Base-by-base conservation (phyloP, 306 rosid genomes). In the Fragaria iinumae region DNA sequence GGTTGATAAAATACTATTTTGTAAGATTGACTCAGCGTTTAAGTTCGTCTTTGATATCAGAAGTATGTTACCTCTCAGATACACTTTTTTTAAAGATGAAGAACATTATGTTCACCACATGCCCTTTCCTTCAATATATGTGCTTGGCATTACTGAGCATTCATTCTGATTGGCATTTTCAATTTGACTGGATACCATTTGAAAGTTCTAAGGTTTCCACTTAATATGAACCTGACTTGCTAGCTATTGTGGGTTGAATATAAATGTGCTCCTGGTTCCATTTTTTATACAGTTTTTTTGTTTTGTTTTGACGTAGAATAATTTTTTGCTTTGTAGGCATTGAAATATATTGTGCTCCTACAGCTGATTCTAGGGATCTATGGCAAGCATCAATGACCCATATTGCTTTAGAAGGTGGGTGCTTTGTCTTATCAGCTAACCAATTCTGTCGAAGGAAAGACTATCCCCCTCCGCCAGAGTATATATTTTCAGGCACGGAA, bases 261-360 rank as follows among this genome's bases (percentile, higher is more conserved):
- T 21, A 38, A 73, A 21, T 11, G 18, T 18, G 20, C 18, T 57
- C 20, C 43, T 16, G n/a, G 57, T 39, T 16, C 18, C 11, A 1
- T 18, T 13, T 55, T 34, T 56, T 21, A 16, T 41, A 5, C 25
- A 49, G 9, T 23, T 73, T 25, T 75, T 50, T 23, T 71, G 6
- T 12, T 39, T 34, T 43, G 18, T 52, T 41, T 78, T 79, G 77
- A 75, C 70, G 57, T 57, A 36, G 67, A 57, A 50, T 12, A 17
- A 17, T 44, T 75, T 75, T 18, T 6, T 70, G 77, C 18, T 73
- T 76, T 76, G 71, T 60, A 94, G 98, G 97, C 23, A 81, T 94
- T 73, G 96, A 94, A 86, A 91, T 94, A 89, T 94, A 94, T 70
- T 94, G 97, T 83, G 98, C 97, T 25, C 98, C 98, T 10, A 94